Evolutionary conservation across 352 stramenopile species (phyloP), one percentile per base, ranked within the genome.

Genomic region (Blastocystis sp.): DNA sequence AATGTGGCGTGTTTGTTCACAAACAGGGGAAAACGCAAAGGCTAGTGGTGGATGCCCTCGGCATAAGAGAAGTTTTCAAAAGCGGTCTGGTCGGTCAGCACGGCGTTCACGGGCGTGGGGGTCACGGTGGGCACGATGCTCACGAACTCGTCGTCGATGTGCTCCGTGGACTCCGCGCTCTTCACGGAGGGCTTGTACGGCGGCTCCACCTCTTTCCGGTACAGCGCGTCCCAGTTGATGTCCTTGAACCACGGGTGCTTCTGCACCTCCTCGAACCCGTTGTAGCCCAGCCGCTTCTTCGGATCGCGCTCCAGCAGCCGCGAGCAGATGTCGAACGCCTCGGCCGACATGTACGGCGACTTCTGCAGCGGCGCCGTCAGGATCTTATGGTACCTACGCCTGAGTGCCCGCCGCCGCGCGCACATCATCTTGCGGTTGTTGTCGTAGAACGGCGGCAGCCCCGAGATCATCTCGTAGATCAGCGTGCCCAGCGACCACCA

Each of bases 381-480:
- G 89, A 97, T 97, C 92, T 96, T 96, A 91, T 96, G 93, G 91
- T 96, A 96, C 94, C 96, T 97, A 61, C 93, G 92, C 91, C 21
- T 68, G n/a, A 62, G 24, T 0, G n/a, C 43, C 21, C n/a, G 0
- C n/a, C 21, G 21, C 21, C n/a, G n/a, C n/a, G n/a, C n/a, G n/a
- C n/a, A 64, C 71, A 81, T 87, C 48, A 81, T 77, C 63, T 87
- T 87, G 54, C 63, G 54, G 59, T 76, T 80, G 24, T 24, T 28
- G 38, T 87, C 93, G 61, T 94, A 92, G 89, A 96, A 97, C 6
- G 94, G 94, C 89, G 95, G 93, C 28, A 91, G 89, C 0, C 93
- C 93, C 14, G 93, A 94, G 34, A 96, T 91, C 93, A 97, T 96
- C 89, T 97, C 94, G 81, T 92, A 95, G 19, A 96, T 87, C 45